These are phyloP conservation scores for Rhodotorula diobovata DNA, from an alignment of 768 basidiomycete genomes.

Conservation along the genomic window DNA sequence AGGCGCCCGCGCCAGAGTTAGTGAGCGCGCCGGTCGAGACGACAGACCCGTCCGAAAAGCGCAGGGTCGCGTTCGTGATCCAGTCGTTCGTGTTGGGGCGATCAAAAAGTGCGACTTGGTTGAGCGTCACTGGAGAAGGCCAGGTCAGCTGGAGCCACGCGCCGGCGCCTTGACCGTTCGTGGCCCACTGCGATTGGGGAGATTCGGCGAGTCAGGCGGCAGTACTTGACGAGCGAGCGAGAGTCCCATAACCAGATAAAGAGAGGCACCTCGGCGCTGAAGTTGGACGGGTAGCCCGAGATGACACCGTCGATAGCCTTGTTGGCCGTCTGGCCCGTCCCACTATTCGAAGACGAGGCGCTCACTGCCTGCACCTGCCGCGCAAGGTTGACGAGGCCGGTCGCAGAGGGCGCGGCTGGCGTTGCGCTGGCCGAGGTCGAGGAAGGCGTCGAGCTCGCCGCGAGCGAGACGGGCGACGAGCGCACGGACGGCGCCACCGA, in stretches of 20 bases:
- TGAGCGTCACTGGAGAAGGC: constrained; percentile 9
- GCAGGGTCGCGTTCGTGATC: constrained; percentile 5
- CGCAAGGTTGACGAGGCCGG: not conserved
- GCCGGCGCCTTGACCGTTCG: constrained; percentile 9
- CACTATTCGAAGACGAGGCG: not conserved
- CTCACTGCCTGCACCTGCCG: not conserved
- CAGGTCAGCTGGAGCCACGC: constrained; percentile 10
- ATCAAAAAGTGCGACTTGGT: constrained; percentile 22
- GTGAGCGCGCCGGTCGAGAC: constrained; percentile 4
- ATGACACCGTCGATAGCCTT: not conserved
- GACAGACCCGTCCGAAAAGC: constrained; percentile 16
- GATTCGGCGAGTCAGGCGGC: too few relatives aligned
- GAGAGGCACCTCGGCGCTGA: not conserved
- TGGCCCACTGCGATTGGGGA: constrained; percentile 1
- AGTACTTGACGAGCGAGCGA: too few relatives aligned
- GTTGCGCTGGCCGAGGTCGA: not conserved
- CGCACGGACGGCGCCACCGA: too few relatives aligned
- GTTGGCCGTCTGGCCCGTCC: not conserved
- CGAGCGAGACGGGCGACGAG: too few relatives aligned
- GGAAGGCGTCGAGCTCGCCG: not conserved
- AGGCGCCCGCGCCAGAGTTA: constrained; percentile 16
- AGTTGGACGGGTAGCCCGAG: constrained; percentile 14
- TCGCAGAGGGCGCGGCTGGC: not conserved
- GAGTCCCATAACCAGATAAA: too few relatives aligned
- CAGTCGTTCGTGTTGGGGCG: constrained; percentile 30